phyloP scores from a whole-genome alignment of 441 rosid genomes.

The Erodium texanum region DNA sequence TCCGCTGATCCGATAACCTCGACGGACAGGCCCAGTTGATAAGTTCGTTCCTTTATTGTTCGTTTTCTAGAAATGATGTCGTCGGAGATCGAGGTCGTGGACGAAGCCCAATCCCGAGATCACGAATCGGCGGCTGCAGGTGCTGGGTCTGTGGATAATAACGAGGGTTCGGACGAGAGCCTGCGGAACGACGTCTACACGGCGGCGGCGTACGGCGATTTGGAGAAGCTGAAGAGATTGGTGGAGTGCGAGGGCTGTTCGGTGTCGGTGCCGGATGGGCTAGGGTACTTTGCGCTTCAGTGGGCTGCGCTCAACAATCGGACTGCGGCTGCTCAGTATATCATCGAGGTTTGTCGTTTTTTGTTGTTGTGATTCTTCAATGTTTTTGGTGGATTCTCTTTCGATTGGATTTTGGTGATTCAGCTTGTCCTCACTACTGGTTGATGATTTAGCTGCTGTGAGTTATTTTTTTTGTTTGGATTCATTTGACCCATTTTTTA shows the following conservation, averaged over 20 bases:
- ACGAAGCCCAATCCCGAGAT: slow-evolving; percentile 22
- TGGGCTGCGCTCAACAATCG: slow-evolving; percentile 96
- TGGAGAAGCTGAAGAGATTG: slow-evolving; percentile 85
- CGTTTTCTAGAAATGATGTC: slow-evolving; percentile 33
- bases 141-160: slow-evolving; percentile 17
- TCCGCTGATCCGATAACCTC: slow-evolving; percentile 15
- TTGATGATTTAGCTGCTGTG: no score
- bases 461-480: no score
- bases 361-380: no score
- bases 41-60: not conserved
- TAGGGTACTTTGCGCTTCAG: slow-evolving; percentile 75
- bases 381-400: slow-evolving; percentile 23
- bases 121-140: slow-evolving; percentile 17
- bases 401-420: not conserved
- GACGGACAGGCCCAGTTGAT: not conserved
- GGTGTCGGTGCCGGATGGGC: slow-evolving; percentile 71
- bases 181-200: slow-evolving; percentile 71
- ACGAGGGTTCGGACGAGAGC: slow-evolving; percentile 26
- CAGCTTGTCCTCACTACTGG: not conserved
- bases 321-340: slow-evolving; percentile 81
- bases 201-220: slow-evolving; percentile 85
- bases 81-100: slow-evolving; percentile 90
- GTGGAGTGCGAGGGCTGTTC: slow-evolving; percentile 81
- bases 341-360: slow-evolving; percentile 66
- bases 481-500: no score